Conservation (phyloP, 108 stramenopile species). For the Fragilariopsis cylindrus region DNA sequence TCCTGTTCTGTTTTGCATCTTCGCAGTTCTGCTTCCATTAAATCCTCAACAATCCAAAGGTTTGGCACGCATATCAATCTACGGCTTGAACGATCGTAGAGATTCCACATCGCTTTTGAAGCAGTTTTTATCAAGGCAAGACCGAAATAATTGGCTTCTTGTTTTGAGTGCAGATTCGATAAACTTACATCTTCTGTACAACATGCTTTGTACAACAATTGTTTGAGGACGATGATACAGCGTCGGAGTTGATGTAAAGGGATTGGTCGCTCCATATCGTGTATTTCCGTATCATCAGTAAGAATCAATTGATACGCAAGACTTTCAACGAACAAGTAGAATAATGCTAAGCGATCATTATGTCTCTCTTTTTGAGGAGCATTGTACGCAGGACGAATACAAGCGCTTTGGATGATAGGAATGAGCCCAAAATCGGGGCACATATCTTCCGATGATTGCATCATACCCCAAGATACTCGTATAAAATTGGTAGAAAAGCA, state of each 20-base stretch:
- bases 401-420: constrained; percentile 19
- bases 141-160: constrained; percentile 67
- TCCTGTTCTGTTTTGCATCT: constrained; percentile 66
- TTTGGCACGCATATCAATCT: constrained; percentile 80
- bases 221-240: constrained; percentile 75
- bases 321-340: constrained; percentile 65
- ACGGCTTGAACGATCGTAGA: constrained; percentile 83
- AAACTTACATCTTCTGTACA: constrained; percentile 49
- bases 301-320: constrained; percentile 80
- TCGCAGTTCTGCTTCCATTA: constrained; percentile 66
- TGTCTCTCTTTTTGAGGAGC: not conserved
- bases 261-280: constrained; percentile 79
- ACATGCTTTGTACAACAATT: constrained; percentile 73
- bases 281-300: constrained; percentile 88
- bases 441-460: constrained; percentile 53
- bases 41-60: constrained; percentile 77
- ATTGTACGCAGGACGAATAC: constrained; percentile 16
- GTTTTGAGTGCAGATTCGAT: constrained; percentile 1
- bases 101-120: constrained; percentile 66
- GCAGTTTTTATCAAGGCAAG: constrained; percentile 62
- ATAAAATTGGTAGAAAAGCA: constrained; percentile 73
- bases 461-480: constrained; percentile 60
- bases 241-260: constrained; percentile 80
- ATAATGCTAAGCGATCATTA: constrained; percentile 55
- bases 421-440: constrained; percentile 45